These are phyloP conservation scores for Colletotrichum aenigma DNA, from an alignment of 2,329 filamentous ascomycete species.

Conservation along the genomic window DNA sequence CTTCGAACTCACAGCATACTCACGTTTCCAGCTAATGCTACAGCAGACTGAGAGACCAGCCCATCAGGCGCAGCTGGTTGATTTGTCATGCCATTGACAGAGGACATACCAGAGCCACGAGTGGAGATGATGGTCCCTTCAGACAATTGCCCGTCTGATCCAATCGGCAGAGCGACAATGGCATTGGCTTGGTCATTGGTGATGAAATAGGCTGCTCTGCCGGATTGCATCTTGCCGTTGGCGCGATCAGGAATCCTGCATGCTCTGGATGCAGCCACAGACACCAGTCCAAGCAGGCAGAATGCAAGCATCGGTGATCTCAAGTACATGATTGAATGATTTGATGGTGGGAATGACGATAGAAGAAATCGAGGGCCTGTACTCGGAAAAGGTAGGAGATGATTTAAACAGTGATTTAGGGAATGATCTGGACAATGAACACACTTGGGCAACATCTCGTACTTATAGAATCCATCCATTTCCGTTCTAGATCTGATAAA, in stretches of 20 bases:
- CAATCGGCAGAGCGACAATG: slow-evolving; percentile 54
- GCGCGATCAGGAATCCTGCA: not conserved
- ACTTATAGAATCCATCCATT: not conserved
- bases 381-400: not conserved
- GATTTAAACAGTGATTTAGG: not conserved
- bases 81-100: slow-evolving; percentile 40
- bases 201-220: slow-evolving; percentile 55
- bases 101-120: slow-evolving; percentile 48
- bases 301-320: not conserved
- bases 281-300: not conserved
- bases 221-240: not conserved
- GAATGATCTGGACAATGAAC: not conserved
- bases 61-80: slow-evolving; percentile 51
- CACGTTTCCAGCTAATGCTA: slow-evolving; percentile 56
- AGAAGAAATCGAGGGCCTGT: not conserved
- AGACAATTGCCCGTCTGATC: slow-evolving; percentile 48
- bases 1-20: slow-evolving; percentile 14
- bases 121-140: slow-evolving; percentile 46
- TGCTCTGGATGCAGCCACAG: not conserved
- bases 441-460: not conserved
- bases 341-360: not conserved
- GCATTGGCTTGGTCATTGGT: slow-evolving; percentile 56
- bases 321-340: not conserved
- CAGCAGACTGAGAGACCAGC: slow-evolving; percentile 53
- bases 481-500: not conserved